phyloP scores from a whole-genome alignment of 2,329 filamentous ascomycete species.

The Penicillium polonicum region DNA sequence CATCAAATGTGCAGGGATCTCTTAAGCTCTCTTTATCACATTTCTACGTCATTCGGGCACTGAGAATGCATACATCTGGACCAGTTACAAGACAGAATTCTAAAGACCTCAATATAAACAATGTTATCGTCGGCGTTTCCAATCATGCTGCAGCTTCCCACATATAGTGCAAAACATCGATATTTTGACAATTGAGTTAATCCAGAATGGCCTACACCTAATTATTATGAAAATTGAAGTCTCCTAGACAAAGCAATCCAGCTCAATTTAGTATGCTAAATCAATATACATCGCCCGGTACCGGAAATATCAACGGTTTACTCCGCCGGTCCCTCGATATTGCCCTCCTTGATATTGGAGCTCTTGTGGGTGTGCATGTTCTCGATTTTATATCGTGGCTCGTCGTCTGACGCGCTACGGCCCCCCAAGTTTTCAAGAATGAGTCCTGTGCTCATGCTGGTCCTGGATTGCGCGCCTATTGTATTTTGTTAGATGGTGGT shows the following conservation, averaged over 20 bases:
- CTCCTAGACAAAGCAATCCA: background rate
- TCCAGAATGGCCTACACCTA: background rate
- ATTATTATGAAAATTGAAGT: no score
- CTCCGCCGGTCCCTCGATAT: constrained; percentile 30
- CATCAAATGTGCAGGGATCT: background rate
- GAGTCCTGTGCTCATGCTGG: constrained; percentile 38
- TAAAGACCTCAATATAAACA: background rate
- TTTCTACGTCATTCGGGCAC: constrained; percentile 1
- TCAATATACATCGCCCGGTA: background rate
- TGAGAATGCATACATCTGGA: no score
- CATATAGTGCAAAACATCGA: background rate
- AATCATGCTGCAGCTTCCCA: background rate
- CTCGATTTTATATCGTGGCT: constrained; percentile 42
- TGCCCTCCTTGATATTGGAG: constrained; percentile 32
- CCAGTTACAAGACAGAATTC: background rate
- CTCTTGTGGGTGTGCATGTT: constrained; percentile 8
- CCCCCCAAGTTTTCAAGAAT: constrained; percentile 37
- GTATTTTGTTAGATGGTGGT: background rate
- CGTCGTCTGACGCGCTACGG: constrained; percentile 33
- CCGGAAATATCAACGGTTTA: constrained; percentile 2
- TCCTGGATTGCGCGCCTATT: constrained; percentile 41
- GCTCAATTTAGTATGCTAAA: constrained; percentile 1
- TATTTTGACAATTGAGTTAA: no score
- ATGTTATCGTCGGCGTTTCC: background rate
- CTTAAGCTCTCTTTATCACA: background rate